Evolutionary conservation across 345 rosid species (phyloP).

Genomic region (Rhodamnia argentea): DNA sequence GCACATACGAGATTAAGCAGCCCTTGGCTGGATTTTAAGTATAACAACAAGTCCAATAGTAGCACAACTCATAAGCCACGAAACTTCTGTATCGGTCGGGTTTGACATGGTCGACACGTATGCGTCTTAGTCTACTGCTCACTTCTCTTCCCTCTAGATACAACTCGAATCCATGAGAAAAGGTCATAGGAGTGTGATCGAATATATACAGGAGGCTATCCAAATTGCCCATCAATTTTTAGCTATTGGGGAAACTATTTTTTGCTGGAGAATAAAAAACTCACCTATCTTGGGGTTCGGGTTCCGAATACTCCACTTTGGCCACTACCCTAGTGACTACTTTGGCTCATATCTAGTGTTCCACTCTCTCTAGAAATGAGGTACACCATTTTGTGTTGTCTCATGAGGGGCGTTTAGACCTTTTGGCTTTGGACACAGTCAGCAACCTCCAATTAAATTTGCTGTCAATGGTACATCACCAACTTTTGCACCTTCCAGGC

Average conservation of each 20-base stretch:
- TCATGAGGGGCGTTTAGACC: too few relatives aligned
- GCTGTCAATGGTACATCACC: not conserved
- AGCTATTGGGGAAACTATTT: not conserved
- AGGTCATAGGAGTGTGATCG: too few relatives aligned
- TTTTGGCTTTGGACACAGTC: not conserved
- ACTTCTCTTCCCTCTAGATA: too few relatives aligned
- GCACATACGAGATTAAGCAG: not conserved
- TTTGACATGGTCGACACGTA: too few relatives aligned
- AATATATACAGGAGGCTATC: not conserved
- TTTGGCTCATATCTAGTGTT: not conserved
- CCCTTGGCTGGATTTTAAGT: too few relatives aligned
- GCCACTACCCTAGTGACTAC: not conserved
- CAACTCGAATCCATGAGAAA: not conserved
- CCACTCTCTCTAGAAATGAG: not conserved
- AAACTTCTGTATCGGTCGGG: too few relatives aligned
- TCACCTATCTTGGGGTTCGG: not conserved
- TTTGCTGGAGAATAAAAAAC: not conserved
- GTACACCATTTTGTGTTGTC: not conserved
- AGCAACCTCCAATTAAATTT: too few relatives aligned
- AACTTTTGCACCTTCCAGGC: too few relatives aligned
- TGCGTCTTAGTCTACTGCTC: too few relatives aligned
- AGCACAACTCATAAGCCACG: too few relatives aligned
- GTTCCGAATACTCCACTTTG: not conserved
- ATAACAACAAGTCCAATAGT: not conserved
- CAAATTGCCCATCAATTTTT: too few relatives aligned